phyloP scores from a whole-genome alignment of 768 basidiomycete species.

The Dioszegia hungarica region DNA sequence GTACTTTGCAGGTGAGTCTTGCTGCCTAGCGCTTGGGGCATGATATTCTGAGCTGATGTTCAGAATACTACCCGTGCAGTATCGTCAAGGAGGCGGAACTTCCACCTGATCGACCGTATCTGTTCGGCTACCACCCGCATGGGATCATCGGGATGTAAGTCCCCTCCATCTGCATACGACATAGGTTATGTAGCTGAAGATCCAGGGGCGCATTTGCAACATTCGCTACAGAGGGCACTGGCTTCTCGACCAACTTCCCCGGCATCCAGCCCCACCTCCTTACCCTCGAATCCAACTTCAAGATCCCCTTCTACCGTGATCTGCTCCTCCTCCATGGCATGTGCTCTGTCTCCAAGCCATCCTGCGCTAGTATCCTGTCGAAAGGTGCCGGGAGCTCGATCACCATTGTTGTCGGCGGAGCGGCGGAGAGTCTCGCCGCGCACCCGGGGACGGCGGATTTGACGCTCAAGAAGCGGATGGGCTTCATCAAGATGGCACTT shows the following conservation, averaged over 20 bases:
- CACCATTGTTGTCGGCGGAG: conserved; percentile 93
- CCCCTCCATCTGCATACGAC: not conserved
- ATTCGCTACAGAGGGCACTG: conserved; percentile 93
- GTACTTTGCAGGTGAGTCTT: conserved; percentile 75
- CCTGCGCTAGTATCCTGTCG: conserved; percentile 82
- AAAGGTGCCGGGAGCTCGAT: conserved; percentile 60
- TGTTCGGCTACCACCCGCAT: conserved; percentile 98
- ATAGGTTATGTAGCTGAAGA: not conserved
- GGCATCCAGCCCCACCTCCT: conserved; percentile 89
- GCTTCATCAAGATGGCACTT: conserved; percentile 74
- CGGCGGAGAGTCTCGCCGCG: conserved; percentile 87
- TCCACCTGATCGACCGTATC: conserved; percentile 83
- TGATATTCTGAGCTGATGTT: not conserved
- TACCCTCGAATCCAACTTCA: conserved; percentile 79
- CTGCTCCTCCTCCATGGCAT: conserved; percentile 80
- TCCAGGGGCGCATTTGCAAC: conserved; percentile 85
- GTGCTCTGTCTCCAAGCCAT: conserved; percentile 83
- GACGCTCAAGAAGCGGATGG: conserved; percentile 60
- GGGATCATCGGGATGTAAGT: conserved; percentile 98
- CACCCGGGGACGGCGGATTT: conserved; percentile 89
- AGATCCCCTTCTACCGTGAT: conserved; percentile 88
- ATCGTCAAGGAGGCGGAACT: conserved; percentile 70
- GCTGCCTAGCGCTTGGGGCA: not conserved
- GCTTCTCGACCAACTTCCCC: conserved; percentile 83
- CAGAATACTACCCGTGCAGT: conserved; percentile 49